phyloP scores from a whole-genome alignment of 768 basidiomycete genomes.

The Rossbeevera mucosa region DNA sequence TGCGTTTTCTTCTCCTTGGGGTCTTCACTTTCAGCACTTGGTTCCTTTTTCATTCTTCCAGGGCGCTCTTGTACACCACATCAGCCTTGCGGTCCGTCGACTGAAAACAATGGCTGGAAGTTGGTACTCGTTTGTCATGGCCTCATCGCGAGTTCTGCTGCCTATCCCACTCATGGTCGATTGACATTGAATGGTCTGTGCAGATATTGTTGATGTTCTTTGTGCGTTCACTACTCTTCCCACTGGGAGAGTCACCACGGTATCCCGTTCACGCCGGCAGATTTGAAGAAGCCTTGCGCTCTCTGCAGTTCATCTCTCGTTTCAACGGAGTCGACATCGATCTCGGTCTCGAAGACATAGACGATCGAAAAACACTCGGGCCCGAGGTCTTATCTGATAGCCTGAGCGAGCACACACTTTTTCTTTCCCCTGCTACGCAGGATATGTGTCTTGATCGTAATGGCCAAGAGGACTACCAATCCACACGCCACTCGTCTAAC shows the following conservation, averaged over 20 bases:
- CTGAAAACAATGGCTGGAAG: slow-evolving; percentile 85
- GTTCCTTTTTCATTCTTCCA: slow-evolving; percentile 79
- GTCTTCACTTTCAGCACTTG: slow-evolving; percentile 76
- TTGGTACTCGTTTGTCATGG: slow-evolving; percentile 66
- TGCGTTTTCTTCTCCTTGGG: slow-evolving; percentile 95
- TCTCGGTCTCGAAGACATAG: slow-evolving; percentile 71
- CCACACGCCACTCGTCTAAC: slow-evolving; percentile 27
- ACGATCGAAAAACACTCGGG: slow-evolving; percentile 34
- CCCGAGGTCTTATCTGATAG: slow-evolving; percentile 11
- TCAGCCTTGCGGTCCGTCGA: slow-evolving; percentile 57
- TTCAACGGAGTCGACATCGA: slow-evolving; percentile 76
- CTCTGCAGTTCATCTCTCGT: slow-evolving; percentile 76
- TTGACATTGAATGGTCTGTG: slow-evolving; percentile 22
- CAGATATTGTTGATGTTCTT: slow-evolving; percentile 88
- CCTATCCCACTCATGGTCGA: slow-evolving; percentile 1
- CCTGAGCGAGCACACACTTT: slow-evolving; percentile 25
- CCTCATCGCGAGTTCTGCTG: slow-evolving; percentile 58
- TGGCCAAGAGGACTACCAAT: slow-evolving; percentile 23
- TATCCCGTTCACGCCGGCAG: slow-evolving; percentile 88
- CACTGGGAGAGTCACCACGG: slow-evolving; percentile 89
- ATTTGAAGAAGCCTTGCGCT: slow-evolving; percentile 76
- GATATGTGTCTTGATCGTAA: slow-evolving; percentile 9
- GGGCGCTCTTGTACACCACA: slow-evolving; percentile 54
- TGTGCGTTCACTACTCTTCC: slow-evolving; percentile 86
- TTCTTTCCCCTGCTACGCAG: slow-evolving; percentile 19